phyloP scores from a whole-genome alignment of 495 filamentous ascomycete genomes.

The Baudoinia panamericana region DNA sequence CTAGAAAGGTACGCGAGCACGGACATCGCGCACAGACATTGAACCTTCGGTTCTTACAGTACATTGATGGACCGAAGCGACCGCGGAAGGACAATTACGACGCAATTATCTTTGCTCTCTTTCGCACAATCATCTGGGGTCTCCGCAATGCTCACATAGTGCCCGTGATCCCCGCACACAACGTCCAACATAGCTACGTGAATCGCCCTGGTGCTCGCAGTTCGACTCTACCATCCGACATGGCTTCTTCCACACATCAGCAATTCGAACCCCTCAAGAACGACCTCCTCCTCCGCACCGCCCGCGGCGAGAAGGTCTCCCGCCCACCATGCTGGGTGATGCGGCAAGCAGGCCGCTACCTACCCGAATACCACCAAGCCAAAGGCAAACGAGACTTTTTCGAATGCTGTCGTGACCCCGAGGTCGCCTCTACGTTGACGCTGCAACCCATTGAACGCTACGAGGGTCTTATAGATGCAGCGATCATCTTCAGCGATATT shows the following conservation, averaged over 20 bases:
- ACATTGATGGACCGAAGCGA: too few relatives aligned
- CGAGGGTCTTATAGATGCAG: constrained; percentile 80
- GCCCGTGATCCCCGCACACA: too few relatives aligned
- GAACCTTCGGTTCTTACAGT: too few relatives aligned
- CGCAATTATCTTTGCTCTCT: too few relatives aligned
- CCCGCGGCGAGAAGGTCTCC: constrained; percentile 77
- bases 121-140: too few relatives aligned
- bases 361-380: constrained; percentile 91
- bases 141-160: too few relatives aligned
- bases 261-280: constrained; percentile 71
- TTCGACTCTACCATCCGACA: too few relatives aligned
- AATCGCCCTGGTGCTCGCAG: too few relatives aligned
- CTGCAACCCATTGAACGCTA: constrained; percentile 89
- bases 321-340: constrained; percentile 96
- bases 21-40: too few relatives aligned
- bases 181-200: too few relatives aligned
- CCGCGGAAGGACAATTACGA: too few relatives aligned
- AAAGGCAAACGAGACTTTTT: constrained; percentile 90
- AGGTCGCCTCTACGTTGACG: constrained; percentile 81
- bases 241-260: background rate
- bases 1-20: too few relatives aligned
- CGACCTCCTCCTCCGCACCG: constrained; percentile 76
- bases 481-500: constrained; percentile 98
- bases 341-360: constrained; percentile 96
- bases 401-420: constrained; percentile 84